Percentiles rank a stretch among this genome's conserved stretches.
Conservation (phyloP, 2,329 filamentous ascomycete genomes). For the Penicillium sp. region DNA sequence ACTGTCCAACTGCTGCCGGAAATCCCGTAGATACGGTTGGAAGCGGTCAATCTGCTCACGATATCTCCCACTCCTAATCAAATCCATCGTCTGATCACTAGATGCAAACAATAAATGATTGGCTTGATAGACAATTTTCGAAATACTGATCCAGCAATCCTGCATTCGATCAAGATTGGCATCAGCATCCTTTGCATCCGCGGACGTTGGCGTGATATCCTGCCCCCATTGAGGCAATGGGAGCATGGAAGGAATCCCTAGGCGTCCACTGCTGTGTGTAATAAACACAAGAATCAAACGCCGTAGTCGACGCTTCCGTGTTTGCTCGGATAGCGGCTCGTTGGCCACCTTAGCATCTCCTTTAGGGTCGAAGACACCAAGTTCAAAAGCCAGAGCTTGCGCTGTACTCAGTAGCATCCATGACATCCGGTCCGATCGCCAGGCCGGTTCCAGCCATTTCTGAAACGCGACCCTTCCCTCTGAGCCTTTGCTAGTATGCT, state of each 20-base stretch:
- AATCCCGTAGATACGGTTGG: slow-evolving; percentile 71
- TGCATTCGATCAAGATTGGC: slow-evolving; percentile 56
- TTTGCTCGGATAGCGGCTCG: slow-evolving; percentile 58
- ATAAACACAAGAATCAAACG: slow-evolving; percentile 86
- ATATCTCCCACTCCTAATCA: slow-evolving; percentile 85
- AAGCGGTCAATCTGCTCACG: slow-evolving; percentile 77
- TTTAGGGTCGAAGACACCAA: slow-evolving; percentile 91
- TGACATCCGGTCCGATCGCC: slow-evolving; percentile 92
- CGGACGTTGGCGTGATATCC: slow-evolving; percentile 35
- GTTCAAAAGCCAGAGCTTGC: slow-evolving; percentile 84
- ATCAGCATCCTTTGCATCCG: slow-evolving; percentile 32
- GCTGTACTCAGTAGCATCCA: slow-evolving; percentile 96
- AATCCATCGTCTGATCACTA: slow-evolving; percentile 79
- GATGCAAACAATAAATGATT: slow-evolving; percentile 88
- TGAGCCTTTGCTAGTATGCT: slow-evolving; percentile 50
- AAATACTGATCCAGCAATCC: slow-evolving; percentile 92
- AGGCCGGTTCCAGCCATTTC: slow-evolving; percentile 94
- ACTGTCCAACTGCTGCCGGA: slow-evolving; percentile 79
- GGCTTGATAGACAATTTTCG: slow-evolving; percentile 84
- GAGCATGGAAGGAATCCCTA: slow-evolving; percentile 93
- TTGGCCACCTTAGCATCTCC: slow-evolving; percentile 64
- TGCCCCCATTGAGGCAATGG: slow-evolving; percentile 53
- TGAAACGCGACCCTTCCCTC: slow-evolving; percentile 79
- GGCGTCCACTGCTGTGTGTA: slow-evolving; percentile 85
- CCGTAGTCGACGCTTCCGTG: slow-evolving; percentile 78